phyloP scores from a whole-genome alignment of 1,284 basidiomycete genomes.

The Singerocomus rubriflavus region DNA sequence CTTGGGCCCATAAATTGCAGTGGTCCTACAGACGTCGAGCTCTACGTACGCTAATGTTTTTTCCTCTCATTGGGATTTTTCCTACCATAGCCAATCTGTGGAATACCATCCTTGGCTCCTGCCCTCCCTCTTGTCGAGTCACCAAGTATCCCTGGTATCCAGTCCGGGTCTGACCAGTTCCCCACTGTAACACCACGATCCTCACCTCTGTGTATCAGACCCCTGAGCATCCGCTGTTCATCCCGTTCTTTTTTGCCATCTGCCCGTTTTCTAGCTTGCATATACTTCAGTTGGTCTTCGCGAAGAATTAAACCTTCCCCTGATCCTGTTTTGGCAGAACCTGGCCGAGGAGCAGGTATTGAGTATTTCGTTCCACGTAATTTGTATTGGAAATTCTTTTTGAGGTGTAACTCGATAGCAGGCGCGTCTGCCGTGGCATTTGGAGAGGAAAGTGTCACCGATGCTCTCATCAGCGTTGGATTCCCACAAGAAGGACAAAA shows the following conservation, averaged over 20 bases:
- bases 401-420: constrained; percentile 83
- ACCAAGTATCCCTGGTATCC: constrained; percentile 84
- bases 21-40: neutral
- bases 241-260: constrained; percentile 75
- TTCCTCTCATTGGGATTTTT: constrained; percentile 84
- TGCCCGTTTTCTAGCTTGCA: constrained; percentile 74
- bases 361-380: constrained; percentile 91
- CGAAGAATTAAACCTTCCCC: constrained; percentile 82
- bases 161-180: constrained; percentile 95
- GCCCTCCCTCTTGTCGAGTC: constrained; percentile 76
- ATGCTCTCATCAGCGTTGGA: constrained; percentile 86
- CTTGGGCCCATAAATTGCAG: constrained; percentile 50
- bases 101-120: constrained; percentile 63
- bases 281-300: constrained; percentile 87
- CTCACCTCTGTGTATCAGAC: constrained; percentile 51
- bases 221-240: constrained; percentile 70
- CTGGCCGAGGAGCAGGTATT: constrained; percentile 89
- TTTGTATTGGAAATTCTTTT: constrained; percentile 93
- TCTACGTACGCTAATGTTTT: constrained; percentile 41
- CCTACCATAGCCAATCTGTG: constrained; percentile 78
- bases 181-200: constrained; percentile 55
- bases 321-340: constrained; percentile 80
- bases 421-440: constrained; percentile 56
- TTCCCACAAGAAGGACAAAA: constrained; percentile 99
- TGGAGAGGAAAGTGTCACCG: constrained; percentile 80